Evolutionary conservation across 192 early-diverging fungal species (phyloP).

Genomic region (Phycomyces blakesleeanus): DNA sequence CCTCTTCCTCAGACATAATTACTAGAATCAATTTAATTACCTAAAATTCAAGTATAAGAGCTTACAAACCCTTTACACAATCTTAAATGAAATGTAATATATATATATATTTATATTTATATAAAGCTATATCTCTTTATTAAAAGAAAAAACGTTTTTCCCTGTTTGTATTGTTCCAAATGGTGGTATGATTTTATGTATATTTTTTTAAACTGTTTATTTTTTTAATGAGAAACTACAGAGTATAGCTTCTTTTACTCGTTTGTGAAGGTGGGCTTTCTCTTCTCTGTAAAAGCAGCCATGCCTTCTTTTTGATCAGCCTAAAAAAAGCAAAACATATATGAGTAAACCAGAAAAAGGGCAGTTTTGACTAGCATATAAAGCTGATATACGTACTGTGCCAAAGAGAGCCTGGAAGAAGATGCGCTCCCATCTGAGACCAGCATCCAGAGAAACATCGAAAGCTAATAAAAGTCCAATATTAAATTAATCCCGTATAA

Average conservation of each 20-base stretch:
- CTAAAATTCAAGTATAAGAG: too few relatives aligned
- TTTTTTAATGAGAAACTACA: neutral
- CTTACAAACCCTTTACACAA: neutral
- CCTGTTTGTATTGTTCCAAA: too few relatives aligned
- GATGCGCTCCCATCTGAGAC: constrained; percentile 88
- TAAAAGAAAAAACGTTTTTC: too few relatives aligned
- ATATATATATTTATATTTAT: too few relatives aligned
- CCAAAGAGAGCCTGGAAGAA: constrained; percentile 91
- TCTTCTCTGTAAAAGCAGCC: constrained; percentile 90
- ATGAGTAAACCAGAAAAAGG: too few relatives aligned
- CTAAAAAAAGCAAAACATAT: constrained; percentile 29
- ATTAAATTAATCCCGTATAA: too few relatives aligned
- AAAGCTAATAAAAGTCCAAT: constrained; percentile 55
- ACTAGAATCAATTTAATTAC: too few relatives aligned
- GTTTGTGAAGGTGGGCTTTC: constrained; percentile 82
- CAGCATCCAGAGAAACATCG: constrained; percentile 80
- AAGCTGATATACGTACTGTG: constrained; percentile 61
- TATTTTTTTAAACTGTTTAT: constrained; percentile 3
- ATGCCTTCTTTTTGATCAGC: constrained; percentile 97
- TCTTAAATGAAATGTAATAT: neutral
- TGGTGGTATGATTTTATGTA: neutral
- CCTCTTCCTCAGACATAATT: too few relatives aligned
- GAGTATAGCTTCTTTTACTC: too few relatives aligned
- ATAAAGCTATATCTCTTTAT: neutral
- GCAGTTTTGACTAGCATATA: too few relatives aligned